phyloP scores from a whole-genome alignment of 495 filamentous ascomycete species.

The Penicillium ochrochloron region DNA sequence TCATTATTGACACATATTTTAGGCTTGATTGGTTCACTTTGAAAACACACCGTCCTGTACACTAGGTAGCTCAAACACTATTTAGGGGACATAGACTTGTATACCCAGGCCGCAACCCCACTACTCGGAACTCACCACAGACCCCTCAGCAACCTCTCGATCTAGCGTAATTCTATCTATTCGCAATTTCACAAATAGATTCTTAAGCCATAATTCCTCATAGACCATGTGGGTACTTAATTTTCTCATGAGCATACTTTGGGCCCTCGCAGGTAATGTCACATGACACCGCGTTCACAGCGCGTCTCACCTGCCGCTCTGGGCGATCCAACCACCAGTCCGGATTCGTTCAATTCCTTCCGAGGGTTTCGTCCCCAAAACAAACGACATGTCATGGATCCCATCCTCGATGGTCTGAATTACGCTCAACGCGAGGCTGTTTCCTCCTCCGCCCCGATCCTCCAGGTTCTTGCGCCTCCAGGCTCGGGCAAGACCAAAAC shows the following conservation, averaged over 20 bases:
- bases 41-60: not conserved
- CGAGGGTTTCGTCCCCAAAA: not conserved
- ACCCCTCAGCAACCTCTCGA: not conserved
- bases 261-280: constrained; percentile 15
- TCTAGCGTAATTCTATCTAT: not conserved
- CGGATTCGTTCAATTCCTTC: not conserved
- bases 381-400: constrained; percentile 40
- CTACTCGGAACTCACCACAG: not conserved
- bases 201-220: not conserved
- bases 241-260: not conserved
- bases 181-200: not conserved
- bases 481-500: constrained; percentile 97
- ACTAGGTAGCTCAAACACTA: not conserved
- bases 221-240: not conserved
- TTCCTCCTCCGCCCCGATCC: constrained; percentile 71
- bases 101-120: not conserved
- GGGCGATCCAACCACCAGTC: constrained; percentile 8
- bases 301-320: constrained; percentile 22
- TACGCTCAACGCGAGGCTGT: constrained; percentile 83
- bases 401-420: constrained; percentile 80
- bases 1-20: too few species aligned
- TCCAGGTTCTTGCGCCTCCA: constrained; percentile 90
- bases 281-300: constrained; percentile 40
- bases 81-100: not conserved
- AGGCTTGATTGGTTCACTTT: not conserved